Evolutionary conservation across 345 rosid genomes (phyloP).

Genomic region (Luvunga scandens): DNA sequence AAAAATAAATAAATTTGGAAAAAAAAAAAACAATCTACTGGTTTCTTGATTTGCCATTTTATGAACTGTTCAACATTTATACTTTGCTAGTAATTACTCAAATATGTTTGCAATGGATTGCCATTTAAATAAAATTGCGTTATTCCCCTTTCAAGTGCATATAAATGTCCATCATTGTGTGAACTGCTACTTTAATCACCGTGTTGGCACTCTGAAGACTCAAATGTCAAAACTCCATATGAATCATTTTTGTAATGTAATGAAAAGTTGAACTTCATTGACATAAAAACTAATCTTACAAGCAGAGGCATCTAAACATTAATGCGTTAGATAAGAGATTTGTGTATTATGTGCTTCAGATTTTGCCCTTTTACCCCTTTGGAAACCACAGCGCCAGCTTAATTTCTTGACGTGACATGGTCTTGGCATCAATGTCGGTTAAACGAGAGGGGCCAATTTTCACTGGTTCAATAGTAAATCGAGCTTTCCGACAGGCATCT

Average conservation of each 20-base stretch:
- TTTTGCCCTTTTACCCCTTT: neutral
- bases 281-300: neutral
- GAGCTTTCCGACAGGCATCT: slow-evolving; percentile 66
- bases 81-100: neutral
- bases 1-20: too few species aligned
- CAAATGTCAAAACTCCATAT: too few species aligned
- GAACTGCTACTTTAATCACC: too few species aligned
- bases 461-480: slow-evolving; percentile 61
- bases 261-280: neutral
- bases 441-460: slow-evolving; percentile 54
- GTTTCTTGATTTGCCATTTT: neutral
- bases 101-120: too few species aligned
- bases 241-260: neutral
- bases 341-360: neutral
- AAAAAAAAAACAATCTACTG: neutral
- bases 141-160: fast-evolving
- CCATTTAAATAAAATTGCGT: too few species aligned
- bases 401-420: slow-evolving; percentile 20
- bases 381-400: neutral
- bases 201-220: too few species aligned
- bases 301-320: neutral
- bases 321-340: too few species aligned
- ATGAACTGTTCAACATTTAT: neutral
- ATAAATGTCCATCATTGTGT: too few species aligned
- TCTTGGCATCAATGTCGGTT: slow-evolving; percentile 40